Conservation (phyloP, 768 basidiomycete species). For the Holtermanniella nyarrowii region DNA sequence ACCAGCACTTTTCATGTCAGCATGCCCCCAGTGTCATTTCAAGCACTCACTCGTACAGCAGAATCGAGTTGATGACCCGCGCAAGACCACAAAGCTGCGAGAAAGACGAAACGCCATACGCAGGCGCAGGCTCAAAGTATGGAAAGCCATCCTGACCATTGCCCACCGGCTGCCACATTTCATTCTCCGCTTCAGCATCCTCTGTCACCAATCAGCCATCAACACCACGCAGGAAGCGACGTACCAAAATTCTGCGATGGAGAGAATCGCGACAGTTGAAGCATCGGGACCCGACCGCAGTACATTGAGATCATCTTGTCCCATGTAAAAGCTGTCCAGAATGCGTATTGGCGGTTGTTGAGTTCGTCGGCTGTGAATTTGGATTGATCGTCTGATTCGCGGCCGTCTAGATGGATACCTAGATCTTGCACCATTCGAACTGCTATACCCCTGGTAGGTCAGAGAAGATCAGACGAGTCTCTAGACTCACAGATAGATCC, state of each 20-base stretch:
- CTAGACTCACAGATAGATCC: neutral
- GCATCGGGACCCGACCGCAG: constrained; percentile 1
- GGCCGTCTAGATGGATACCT: constrained; percentile 1
- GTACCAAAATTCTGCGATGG: neutral
- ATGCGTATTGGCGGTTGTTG: neutral
- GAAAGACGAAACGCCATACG: neutral
- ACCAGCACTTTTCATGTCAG: neutral
- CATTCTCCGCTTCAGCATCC: neutral
- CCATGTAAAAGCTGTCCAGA: constrained; percentile 1
- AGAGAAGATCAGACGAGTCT: too few relatives aligned
- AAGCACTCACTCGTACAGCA: neutral
- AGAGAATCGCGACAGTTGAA: neutral
- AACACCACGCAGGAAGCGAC: neutral
- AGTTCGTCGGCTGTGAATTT: neutral
- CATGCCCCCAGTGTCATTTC: neutral
- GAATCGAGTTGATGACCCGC: neutral
- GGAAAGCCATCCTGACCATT: neutral
- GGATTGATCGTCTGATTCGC: too few relatives aligned
- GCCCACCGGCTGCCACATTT: neutral
- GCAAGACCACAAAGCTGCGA: neutral
- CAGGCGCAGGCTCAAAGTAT: neutral
- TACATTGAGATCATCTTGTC: constrained; percentile 1
- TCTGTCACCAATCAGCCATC: neutral
- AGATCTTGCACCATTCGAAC: constrained; percentile 1
- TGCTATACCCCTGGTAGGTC: neutral